A percentile compares a stretch with the other conserved stretches of the same genome.
Conservation (phyloP, 2,329 filamentous ascomycete genomes). For the Rhytidhysteron rufulum region DNA sequence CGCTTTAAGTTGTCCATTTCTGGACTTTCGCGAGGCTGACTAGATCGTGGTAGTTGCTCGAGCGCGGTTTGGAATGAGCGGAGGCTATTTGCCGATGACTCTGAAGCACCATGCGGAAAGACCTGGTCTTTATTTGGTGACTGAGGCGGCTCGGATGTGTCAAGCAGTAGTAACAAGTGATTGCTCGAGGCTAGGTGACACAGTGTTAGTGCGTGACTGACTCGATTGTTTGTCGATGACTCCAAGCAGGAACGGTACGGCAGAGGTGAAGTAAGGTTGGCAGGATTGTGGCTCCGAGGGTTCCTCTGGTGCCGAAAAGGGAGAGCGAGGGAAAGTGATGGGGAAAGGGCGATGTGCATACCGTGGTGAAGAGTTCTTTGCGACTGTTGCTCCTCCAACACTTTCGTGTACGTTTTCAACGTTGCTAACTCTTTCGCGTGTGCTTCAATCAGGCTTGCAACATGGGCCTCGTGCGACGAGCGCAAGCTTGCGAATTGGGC, state of each 20-base stretch:
- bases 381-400: slow-evolving; percentile 34
- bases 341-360: slow-evolving; percentile 11
- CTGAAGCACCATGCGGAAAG: slow-evolving; percentile 9
- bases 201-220: slow-evolving; percentile 1
- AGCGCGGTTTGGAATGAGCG: slow-evolving; percentile 17
- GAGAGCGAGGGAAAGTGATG: slow-evolving; percentile 4
- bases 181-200: slow-evolving; percentile 21
- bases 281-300: not conserved
- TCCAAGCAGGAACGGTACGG: too few relatives aligned
- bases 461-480: slow-evolving; percentile 37
- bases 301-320: not conserved
- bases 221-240: too few relatives aligned
- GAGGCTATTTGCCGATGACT: slow-evolving; percentile 17
- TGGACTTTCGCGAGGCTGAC: slow-evolving; percentile 16
- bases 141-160: slow-evolving; percentile 17
- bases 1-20: slow-evolving; percentile 38
- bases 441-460: slow-evolving; percentile 32
- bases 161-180: slow-evolving; percentile 21
- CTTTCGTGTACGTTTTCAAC: slow-evolving; percentile 32
- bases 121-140: slow-evolving; percentile 18
- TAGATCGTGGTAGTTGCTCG: slow-evolving; percentile 24
- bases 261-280: too few relatives aligned
- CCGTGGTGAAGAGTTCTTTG: slow-evolving; percentile 27
- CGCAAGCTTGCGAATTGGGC: slow-evolving; percentile 34
- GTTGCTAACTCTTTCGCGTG: slow-evolving; percentile 39